Percentiles rank a stretch among this genome's conserved stretches.
Evolutionary conservation across 345 rosid genomes (phyloP).

Genomic region (Cardamine occulta): DNA sequence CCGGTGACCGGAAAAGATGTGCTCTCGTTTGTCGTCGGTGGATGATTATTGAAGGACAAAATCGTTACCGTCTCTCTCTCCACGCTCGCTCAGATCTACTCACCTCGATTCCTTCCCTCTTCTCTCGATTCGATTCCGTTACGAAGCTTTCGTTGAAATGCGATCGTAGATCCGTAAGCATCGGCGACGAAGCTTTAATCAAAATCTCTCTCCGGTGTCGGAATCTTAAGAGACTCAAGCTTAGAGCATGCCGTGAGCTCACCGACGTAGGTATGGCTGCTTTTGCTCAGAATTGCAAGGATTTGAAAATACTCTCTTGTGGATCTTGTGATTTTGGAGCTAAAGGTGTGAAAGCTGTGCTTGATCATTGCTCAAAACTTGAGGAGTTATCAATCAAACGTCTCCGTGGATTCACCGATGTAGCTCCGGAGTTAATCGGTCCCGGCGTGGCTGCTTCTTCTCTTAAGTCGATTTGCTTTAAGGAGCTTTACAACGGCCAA

Average conservation of each 20-base stretch:
- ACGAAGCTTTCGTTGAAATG: constrained; percentile 87
- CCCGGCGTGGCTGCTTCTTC: constrained; percentile 65
- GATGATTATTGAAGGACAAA: constrained; percentile 77
- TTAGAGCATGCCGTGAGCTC: constrained; percentile 76
- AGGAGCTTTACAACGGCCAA: constrained; percentile 78
- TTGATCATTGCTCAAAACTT: constrained; percentile 66
- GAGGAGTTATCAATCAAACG: constrained; percentile 85
- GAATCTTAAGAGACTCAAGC: constrained; percentile 79
- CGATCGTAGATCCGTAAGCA: constrained; percentile 73
- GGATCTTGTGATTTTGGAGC: constrained; percentile 88
- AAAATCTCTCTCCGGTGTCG: constrained; percentile 67
- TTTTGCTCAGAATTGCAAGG: constrained; percentile 73
- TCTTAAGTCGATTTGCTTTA: constrained; percentile 67
- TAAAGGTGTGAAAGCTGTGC: constrained; percentile 81
- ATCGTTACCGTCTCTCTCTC: constrained; percentile 82
- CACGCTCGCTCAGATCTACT: constrained; percentile 71
- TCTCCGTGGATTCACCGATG: constrained; percentile 68
- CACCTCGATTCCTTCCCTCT: constrained; percentile 53
- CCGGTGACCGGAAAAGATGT: constrained; percentile 67
- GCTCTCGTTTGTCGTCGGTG: constrained; percentile 80
- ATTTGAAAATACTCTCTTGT: constrained; percentile 77
- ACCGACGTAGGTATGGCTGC: constrained; percentile 70
- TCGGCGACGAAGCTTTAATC: constrained; percentile 74
- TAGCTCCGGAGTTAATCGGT: constrained; percentile 63
- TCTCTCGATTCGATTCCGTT: constrained; percentile 81